A percentile compares a stretch with the other conserved stretches of the same genome.
Evolutionary conservation across 2,329 filamentous ascomycete genomes (phyloP).

Genomic region (Colletotrichum gigasporum): DNA sequence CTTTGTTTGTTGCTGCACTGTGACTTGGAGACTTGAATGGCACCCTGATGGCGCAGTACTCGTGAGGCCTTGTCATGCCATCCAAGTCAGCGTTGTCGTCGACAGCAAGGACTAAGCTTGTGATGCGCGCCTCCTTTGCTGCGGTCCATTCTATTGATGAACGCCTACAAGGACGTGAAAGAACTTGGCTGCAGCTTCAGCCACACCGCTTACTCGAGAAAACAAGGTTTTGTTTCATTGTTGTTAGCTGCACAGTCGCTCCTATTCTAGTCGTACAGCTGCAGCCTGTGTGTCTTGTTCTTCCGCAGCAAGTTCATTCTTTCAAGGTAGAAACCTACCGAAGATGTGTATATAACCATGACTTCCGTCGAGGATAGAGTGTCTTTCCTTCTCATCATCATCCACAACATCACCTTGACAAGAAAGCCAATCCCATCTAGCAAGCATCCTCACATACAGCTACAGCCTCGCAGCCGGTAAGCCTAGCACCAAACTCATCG

Average conservation of each 20-base stretch:
- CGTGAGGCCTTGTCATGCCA: too few species aligned
- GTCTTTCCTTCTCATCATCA: neutral
- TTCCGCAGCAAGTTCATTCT: neutral
- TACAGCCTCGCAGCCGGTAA: neutral
- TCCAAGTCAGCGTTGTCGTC: too few species aligned
- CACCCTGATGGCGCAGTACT: too few species aligned
- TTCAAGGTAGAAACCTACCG: neutral
- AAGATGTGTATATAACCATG: neutral
- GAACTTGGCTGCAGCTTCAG: too few species aligned
- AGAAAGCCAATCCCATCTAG: too few species aligned
- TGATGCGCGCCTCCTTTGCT: too few species aligned
- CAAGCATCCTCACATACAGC: neutral
- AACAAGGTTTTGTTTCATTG: too few species aligned
- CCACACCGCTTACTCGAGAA: too few species aligned
- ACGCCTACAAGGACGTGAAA: too few species aligned
- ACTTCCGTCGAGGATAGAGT: neutral
- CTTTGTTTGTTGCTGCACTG: neutral
- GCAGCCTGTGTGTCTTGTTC: neutral
- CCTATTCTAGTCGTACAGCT: neutral
- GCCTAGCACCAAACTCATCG: neutral
- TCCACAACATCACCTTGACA: neutral
- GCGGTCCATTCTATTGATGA: too few species aligned
- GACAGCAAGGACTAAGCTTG: too few species aligned
- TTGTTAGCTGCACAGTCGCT: too few species aligned
- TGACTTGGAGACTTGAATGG: neutral